These are phyloP conservation scores for Coniophora puteana DNA, from an alignment of 1,284 basidiomycete genomes.

Conservation along the genomic window DNA sequence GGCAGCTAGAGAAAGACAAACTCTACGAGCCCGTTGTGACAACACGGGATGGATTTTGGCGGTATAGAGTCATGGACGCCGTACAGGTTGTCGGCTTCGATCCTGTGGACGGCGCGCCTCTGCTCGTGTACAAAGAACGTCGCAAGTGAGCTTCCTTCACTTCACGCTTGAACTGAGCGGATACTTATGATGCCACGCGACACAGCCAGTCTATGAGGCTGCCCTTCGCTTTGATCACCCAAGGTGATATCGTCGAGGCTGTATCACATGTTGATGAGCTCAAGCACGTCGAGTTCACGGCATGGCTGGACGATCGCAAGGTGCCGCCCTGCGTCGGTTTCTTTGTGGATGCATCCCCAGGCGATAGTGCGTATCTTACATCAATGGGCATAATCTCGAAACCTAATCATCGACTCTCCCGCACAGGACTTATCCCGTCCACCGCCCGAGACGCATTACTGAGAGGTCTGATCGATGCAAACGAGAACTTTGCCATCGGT, in stretches of 20 bases:
- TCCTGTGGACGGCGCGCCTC: constrained; percentile 6
- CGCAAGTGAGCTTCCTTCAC: constrained; percentile 2
- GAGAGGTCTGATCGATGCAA: neutral
- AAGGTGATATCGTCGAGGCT: constrained; percentile 5
- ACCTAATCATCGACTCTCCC: neutral
- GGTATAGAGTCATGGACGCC: constrained; percentile 7
- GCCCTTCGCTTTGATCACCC: too few relatives aligned
- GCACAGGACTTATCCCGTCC: neutral
- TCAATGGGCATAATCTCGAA: neutral
- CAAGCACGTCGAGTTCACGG: constrained; percentile 6
- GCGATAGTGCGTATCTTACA: constrained; percentile 1
- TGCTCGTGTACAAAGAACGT: constrained; percentile 7
- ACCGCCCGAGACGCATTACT: neutral
- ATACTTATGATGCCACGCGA: constrained; percentile 1
- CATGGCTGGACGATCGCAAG: constrained; percentile 3
- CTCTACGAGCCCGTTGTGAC: constrained; percentile 8
- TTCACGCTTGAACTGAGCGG: neutral
- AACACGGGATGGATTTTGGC: constrained; percentile 9
- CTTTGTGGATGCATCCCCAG: constrained; percentile 7
- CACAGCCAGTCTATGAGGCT: constrained; percentile 1
- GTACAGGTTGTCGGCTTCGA: constrained; percentile 8
- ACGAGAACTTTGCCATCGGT: neutral
- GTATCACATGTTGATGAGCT: constrained; percentile 3
- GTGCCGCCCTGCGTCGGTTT: constrained; percentile 2
- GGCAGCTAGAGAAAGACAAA: constrained; percentile 6